A percentile compares a stretch with the other conserved stretches of the same genome.
phyloP scores from a whole-genome alignment of 441 rosid genomes.

The Erodium texanum region DNA sequence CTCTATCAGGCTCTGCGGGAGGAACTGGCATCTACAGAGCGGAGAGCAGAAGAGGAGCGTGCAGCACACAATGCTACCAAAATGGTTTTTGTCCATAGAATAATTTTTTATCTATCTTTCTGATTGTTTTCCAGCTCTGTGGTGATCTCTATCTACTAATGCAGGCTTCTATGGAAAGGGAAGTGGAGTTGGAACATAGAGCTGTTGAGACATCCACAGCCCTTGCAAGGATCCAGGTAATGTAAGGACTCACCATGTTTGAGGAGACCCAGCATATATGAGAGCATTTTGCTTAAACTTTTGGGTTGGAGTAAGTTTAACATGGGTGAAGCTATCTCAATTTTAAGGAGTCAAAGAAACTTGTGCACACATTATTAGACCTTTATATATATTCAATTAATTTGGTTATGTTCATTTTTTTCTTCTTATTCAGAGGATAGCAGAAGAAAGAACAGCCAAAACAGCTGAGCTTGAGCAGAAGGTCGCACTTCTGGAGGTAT shows the following conservation, averaged over 20 bases:
- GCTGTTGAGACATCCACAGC: slow-evolving; percentile 90
- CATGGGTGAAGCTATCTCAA: not conserved
- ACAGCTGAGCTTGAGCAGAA: slow-evolving; percentile 89
- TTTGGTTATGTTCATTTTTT: slow-evolving; percentile 16
- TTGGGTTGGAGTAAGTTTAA: not conserved
- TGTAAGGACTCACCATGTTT: slow-evolving; percentile 21
- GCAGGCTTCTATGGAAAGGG: slow-evolving; percentile 98
- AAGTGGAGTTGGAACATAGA: slow-evolving; percentile 89
- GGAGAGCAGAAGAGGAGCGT: slow-evolving; percentile 95
- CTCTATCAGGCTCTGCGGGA: slow-evolving; percentile 78
- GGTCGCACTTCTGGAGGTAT: slow-evolving; percentile 89
- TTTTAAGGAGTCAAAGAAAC: not conserved
- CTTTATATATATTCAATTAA: not conserved
- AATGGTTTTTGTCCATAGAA: slow-evolving; percentile 45
- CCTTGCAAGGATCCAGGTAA: slow-evolving; percentile 91
- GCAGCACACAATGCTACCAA: slow-evolving; percentile 86
- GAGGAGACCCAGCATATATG: slow-evolving; percentile 9
- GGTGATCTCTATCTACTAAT: slow-evolving; percentile 23
- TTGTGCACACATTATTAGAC: not conserved
- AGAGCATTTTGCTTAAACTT: not conserved
- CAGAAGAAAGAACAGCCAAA: slow-evolving; percentile 85
- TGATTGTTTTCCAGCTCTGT: slow-evolving; percentile 10
- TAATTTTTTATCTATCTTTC: slow-evolving; percentile 14
- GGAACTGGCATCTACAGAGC: slow-evolving; percentile 81
- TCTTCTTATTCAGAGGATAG: slow-evolving; percentile 54